Percentiles rank a stretch among this genome's conserved stretches.
Evolutionary conservation across 2,329 filamentous ascomycete species (phyloP).

Genomic region (Coniochaeta sp.): DNA sequence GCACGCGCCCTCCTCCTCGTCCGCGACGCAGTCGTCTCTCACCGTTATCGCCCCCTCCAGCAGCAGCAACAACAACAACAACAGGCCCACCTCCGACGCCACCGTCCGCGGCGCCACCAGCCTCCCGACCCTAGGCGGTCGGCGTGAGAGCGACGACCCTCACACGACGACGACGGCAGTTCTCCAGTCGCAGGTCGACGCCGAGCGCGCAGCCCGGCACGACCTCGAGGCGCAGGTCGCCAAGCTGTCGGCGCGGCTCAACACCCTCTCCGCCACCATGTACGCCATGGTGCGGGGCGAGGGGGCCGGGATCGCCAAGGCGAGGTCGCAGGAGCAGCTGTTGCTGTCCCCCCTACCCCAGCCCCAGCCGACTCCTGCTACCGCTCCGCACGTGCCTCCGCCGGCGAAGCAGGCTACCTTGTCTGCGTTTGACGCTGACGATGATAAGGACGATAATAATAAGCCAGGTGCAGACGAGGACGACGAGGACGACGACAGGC

Average conservation of each 20-base stretch:
- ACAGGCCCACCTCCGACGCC: slow-evolving; percentile 34
- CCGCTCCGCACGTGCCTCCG: too few species aligned
- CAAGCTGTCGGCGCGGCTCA: slow-evolving; percentile 42
- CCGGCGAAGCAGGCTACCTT: slow-evolving; percentile 7
- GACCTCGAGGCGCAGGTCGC: slow-evolving; percentile 50
- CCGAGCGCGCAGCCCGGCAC: slow-evolving; percentile 48
- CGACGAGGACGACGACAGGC: slow-evolving; percentile 20
- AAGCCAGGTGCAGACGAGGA: background rate
- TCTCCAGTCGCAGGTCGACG: slow-evolving; percentile 44
- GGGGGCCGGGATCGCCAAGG: slow-evolving; percentile 19
- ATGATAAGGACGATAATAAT: slow-evolving; percentile 26
- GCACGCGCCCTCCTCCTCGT: slow-evolving; percentile 26
- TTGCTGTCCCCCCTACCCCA: slow-evolving; percentile 3
- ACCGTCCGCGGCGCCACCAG: slow-evolving; percentile 41
- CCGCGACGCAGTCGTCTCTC: slow-evolving; percentile 18
- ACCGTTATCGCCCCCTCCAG: slow-evolving; percentile 13
- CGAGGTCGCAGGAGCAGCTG: slow-evolving; percentile 20
- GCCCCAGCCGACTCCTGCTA: slow-evolving; percentile 8
- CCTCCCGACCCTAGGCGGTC: slow-evolving; percentile 27
- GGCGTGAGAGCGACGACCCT: slow-evolving; percentile 18
- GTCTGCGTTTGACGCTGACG: slow-evolving; percentile 18
- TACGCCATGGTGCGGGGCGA: slow-evolving; percentile 26
- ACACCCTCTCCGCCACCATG: slow-evolving; percentile 35
- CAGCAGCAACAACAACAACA: too few species aligned
- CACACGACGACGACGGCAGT: slow-evolving; percentile 31